Evolutionary conservation across 495 filamentous ascomycete genomes (phyloP).

Genomic region (Ascobolus immersus): DNA sequence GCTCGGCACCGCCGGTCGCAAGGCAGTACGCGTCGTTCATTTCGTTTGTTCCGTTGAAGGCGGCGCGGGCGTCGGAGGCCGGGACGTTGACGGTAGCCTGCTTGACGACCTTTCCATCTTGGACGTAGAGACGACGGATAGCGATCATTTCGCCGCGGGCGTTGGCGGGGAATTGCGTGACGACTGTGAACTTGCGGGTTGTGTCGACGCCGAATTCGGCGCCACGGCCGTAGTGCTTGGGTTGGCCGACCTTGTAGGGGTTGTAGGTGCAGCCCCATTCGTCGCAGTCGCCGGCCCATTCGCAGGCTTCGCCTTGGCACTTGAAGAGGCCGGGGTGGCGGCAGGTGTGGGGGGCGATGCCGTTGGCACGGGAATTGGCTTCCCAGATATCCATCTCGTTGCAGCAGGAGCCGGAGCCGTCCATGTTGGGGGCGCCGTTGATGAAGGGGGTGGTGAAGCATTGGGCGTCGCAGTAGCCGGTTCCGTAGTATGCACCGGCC

Average conservation of each 20-base stretch:
- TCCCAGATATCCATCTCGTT: conserved; percentile 46
- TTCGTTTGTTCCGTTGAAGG: conserved; percentile 23
- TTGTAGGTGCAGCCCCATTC: conserved; percentile 40
- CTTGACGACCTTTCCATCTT: conserved; percentile 30
- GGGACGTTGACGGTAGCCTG: conserved; percentile 20
- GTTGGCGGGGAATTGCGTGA: conserved; percentile 38
- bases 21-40: conserved; percentile 34
- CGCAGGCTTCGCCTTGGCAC: conserved; percentile 28
- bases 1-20: conserved; percentile 25
- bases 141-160: conserved; percentile 24
- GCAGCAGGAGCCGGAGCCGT: conserved; percentile 30
- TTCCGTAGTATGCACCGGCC: conserved; percentile 37
- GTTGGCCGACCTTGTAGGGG: conserved; percentile 30
- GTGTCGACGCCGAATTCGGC: conserved; percentile 31
- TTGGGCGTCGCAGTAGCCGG: conserved; percentile 48
- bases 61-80: conserved; percentile 7
- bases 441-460: conserved; percentile 18
- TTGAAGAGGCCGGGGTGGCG: conserved; percentile 22
- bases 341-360: conserved; percentile 37
- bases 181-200: conserved; percentile 32
- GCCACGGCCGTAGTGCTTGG: conserved; percentile 28
- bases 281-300: too few species aligned
- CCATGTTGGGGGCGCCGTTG: conserved; percentile 29
- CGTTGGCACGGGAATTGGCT: conserved; percentile 34
- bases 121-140: conserved; percentile 36